Evolutionary conservation across 2,329 filamentous ascomycete genomes (phyloP).

Genomic region (Aphanocladium album): DNA sequence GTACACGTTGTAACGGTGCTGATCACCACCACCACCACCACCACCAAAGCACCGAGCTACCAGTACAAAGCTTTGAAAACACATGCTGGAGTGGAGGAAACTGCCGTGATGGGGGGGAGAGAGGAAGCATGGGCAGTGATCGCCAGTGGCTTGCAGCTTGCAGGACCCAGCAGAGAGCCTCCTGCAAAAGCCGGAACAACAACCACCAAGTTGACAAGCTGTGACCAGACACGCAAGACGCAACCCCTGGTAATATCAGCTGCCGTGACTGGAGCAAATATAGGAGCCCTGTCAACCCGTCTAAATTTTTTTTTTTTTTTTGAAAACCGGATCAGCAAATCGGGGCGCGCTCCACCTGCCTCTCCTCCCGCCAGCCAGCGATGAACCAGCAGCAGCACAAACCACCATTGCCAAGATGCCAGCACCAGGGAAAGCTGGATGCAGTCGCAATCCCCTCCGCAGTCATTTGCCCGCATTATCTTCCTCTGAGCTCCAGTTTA

Average conservation of each 20-base stretch:
- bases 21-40: background rate
- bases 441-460: background rate
- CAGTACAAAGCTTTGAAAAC: background rate
- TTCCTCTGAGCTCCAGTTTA: background rate
- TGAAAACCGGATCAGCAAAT: background rate
- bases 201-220: no score
- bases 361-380: background rate
- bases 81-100: background rate
- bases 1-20: background rate
- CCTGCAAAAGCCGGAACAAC: no score
- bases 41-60: no score
- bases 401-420: background rate
- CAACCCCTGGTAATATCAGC: background rate
- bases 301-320: background rate
- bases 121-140: background rate
- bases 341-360: background rate
- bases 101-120: background rate
- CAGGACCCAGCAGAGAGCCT: background rate
- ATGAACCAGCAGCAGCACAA: background rate
- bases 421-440: background rate
- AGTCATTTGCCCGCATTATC: background rate
- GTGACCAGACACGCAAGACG: no score
- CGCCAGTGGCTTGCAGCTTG: slow-evolving; percentile 1
- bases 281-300: background rate
- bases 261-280: no score